phyloP scores from a whole-genome alignment of 306 rosid genomes.

The Vicia villosa region DNA sequence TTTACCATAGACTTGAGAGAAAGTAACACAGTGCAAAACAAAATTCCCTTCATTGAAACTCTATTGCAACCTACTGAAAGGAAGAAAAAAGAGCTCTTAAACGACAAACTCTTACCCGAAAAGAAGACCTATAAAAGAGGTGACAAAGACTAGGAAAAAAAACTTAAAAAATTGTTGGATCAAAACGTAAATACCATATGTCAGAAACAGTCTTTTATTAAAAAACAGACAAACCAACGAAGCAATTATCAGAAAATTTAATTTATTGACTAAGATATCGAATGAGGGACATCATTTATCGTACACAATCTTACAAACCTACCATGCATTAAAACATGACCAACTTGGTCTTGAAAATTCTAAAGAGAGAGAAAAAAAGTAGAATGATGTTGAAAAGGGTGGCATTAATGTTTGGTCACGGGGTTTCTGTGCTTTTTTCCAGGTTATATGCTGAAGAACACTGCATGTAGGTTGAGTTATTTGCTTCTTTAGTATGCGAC shows the following conservation, averaged over 20 bases:
- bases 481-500: slow-evolving; percentile 13
- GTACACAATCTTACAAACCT: neutral
- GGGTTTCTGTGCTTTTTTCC: neutral
- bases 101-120: too few species aligned
- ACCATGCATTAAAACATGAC: neutral
- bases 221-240: neutral
- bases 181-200: neutral
- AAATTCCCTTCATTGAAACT: too few species aligned
- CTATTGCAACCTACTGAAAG: too few species aligned
- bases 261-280: neutral
- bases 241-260: neutral
- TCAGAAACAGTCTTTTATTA: neutral
- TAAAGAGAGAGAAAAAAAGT: neutral
- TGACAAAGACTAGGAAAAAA: too few species aligned
- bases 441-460: neutral
- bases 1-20: too few species aligned
- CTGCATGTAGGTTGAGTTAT: neutral
- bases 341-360: neutral
- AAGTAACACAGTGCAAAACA: too few species aligned
- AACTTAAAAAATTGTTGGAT: too few species aligned
- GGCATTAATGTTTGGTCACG: slow-evolving; percentile 15
- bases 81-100: too few species aligned
- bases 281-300: neutral
- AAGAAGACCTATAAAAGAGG: too few species aligned
- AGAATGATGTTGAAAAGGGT: neutral